Evolutionary conservation across 441 rosid genomes (phyloP).

Genomic region (Croton laevigatus): DNA sequence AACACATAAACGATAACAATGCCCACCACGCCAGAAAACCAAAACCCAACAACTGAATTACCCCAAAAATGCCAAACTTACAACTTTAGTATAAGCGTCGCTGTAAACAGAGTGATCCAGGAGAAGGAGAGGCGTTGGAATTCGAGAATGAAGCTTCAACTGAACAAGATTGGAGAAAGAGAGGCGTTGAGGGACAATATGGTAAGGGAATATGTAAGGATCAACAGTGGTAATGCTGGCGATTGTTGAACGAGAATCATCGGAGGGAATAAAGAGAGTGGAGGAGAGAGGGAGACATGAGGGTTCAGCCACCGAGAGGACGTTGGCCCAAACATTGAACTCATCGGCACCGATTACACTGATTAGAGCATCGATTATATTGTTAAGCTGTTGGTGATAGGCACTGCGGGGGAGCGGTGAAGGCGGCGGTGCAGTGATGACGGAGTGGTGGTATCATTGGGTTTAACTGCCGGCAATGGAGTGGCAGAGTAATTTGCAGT

Average conservation of each 20-base stretch:
- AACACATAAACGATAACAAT: too few relatives aligned
- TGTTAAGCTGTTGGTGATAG: slow-evolving; percentile 35
- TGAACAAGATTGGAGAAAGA: slow-evolving; percentile 55
- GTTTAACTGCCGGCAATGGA: background rate
- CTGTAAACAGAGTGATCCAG: slow-evolving; percentile 54
- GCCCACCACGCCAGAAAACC: too few relatives aligned
- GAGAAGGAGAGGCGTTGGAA: slow-evolving; percentile 56
- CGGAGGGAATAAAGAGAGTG: slow-evolving; percentile 65
- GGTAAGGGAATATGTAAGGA: slow-evolving; percentile 58
- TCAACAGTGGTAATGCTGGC: slow-evolving; percentile 24
- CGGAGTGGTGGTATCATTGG: slow-evolving; percentile 4
- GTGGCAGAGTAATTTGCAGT: slow-evolving; percentile 13
- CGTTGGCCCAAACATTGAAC: slow-evolving; percentile 57
- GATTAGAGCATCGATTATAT: slow-evolving; percentile 62
- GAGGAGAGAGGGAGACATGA: slow-evolving; percentile 59
- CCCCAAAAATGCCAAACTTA: too few relatives aligned
- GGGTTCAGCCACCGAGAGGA: slow-evolving; percentile 42
- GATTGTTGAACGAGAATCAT: slow-evolving; percentile 33
- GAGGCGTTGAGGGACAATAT: slow-evolving; percentile 77
- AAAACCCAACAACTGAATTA: too few relatives aligned
- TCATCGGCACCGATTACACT: slow-evolving; percentile 72
- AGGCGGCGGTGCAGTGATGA: background rate
- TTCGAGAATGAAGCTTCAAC: slow-evolving; percentile 50
- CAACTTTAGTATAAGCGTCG: slow-evolving; percentile 1
- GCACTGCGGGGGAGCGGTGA: background rate